Evolutionary conservation across 108 stramenopile species (phyloP).

Genomic region (Pseudonitzschia delicatissima): DNA sequence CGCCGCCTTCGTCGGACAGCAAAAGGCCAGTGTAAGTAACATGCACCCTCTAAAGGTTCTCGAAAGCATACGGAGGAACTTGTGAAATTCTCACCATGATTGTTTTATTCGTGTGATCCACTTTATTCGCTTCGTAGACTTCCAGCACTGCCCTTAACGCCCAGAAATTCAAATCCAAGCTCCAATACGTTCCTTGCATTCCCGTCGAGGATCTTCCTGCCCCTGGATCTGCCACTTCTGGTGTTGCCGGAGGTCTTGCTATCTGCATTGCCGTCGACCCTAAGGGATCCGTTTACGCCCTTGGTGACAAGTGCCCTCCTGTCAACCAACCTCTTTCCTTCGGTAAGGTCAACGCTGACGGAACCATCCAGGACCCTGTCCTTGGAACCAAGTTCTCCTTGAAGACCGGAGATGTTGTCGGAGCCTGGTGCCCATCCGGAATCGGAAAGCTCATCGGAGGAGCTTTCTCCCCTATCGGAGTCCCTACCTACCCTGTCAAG

Average conservation of each 20-base stretch:
- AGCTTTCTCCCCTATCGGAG: constrained; percentile 89
- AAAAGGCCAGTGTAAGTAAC: constrained; percentile 44
- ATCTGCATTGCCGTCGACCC: constrained; percentile 96
- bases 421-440: constrained; percentile 89
- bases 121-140: constrained; percentile 14
- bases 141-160: constrained; percentile 66
- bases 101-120: neutral
- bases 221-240: constrained; percentile 87
- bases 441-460: constrained; percentile 93
- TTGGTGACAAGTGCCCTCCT: constrained; percentile 97
- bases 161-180: constrained; percentile 41
- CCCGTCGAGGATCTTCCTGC: constrained; percentile 77
- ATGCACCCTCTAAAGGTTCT: too few relatives aligned
- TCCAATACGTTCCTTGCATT: constrained; percentile 87
- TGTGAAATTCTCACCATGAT: neutral
- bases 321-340: constrained; percentile 94
- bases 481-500: constrained; percentile 94
- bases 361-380: constrained; percentile 90
- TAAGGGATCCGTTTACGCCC: constrained; percentile 90
- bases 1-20: constrained; percentile 59
- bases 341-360: constrained; percentile 79
- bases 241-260: constrained; percentile 91
- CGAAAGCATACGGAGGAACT: too few relatives aligned
- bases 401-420: constrained; percentile 91
- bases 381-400: constrained; percentile 92